Conservation (phyloP, 208 protist genomes). For the Wallacemonas rigidus region DNA sequence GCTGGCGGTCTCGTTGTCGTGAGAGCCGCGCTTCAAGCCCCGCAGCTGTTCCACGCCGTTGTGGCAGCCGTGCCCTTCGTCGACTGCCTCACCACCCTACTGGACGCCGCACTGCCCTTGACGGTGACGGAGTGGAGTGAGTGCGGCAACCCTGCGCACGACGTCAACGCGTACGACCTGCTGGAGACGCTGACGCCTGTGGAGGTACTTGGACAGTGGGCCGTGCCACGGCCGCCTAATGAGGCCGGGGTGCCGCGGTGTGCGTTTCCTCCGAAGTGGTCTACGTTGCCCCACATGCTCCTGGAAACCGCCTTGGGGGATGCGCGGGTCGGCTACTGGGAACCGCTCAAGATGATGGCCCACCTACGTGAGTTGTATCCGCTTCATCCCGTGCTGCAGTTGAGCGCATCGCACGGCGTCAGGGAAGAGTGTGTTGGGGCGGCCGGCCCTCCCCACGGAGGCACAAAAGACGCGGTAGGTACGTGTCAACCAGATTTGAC, state of each 20-base stretch:
- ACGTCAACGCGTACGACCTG: slow-evolving; percentile 61
- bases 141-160: slow-evolving; percentile 86
- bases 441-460: too few relatives aligned
- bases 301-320: slow-evolving; percentile 66
- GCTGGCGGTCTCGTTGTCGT: slow-evolving; percentile 87
- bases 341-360: slow-evolving; percentile 57
- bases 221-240: background rate
- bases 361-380: slow-evolving; percentile 29
- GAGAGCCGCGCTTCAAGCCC: slow-evolving; percentile 63
- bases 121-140: slow-evolving; percentile 85
- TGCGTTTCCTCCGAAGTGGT: background rate
- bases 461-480: background rate
- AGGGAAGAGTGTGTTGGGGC: too few relatives aligned
- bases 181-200: slow-evolving; percentile 70
- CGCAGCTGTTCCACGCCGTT: slow-evolving; percentile 57
- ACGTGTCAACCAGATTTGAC: too few relatives aligned
- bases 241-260: background rate
- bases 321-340: slow-evolving; percentile 71
- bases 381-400: background rate
- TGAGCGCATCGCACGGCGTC: too few relatives aligned
- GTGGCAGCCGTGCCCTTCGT: slow-evolving; percentile 85
- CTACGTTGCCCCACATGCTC: slow-evolving; percentile 46
- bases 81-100: slow-evolving; percentile 86
- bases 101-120: slow-evolving; percentile 68
- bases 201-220: slow-evolving; percentile 40